Evolutionary conservation across 768 basidiomycete species (phyloP), one percentile per base, ranked within the genome.

Genomic region (Terana coerulea): DNA sequence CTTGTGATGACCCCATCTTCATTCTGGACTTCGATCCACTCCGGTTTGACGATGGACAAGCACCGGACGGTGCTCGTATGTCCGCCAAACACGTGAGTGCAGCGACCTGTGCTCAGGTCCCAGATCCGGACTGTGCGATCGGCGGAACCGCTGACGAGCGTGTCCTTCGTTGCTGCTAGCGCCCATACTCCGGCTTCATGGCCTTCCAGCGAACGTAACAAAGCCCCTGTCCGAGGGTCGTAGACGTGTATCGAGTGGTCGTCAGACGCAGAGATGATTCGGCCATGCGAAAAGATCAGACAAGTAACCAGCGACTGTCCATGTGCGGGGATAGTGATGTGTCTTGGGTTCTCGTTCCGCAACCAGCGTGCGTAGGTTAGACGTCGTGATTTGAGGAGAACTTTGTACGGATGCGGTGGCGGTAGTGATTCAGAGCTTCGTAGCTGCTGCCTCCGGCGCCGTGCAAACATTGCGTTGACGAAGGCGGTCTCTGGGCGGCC

Each of bases 101-200:
- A 94, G 40, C 77, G 74, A 2, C 90, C 88, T 3, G 79, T 85
- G 31, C 77, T 68, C 30, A 95, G 73, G 62, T 95, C 85, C 94
- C 93, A 97, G 33, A 95, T 88, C 43, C 94, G 77, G 49, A 97
- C 91, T 0, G 92, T 95, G 25, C 94, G 83, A 70, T 97, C 94
- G 6, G 94, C 95, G 11, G 89, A 91, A 4, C 94, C 94, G 59
- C 88, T 92, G 59, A 95, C 94, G 15, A 94, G 79, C 24, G 87
- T 80, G 66, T 92, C 83, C 73, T 89, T 91, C 67, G 79, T 91
- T 30, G 88, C 86, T 5, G 89, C 88, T n/a, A 98, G 73, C 15
- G 95, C 94, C 95, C 95, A 98, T 1, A 98, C 93, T 14, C 95
- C 95, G 44, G 95, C 95, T 59, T 93, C 90, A 61, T 98, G 95